Percentiles rank a stretch among this genome's conserved stretches.
phyloP scores from a whole-genome alignment of 306 rosid species.

The Quercus wislizeni region DNA sequence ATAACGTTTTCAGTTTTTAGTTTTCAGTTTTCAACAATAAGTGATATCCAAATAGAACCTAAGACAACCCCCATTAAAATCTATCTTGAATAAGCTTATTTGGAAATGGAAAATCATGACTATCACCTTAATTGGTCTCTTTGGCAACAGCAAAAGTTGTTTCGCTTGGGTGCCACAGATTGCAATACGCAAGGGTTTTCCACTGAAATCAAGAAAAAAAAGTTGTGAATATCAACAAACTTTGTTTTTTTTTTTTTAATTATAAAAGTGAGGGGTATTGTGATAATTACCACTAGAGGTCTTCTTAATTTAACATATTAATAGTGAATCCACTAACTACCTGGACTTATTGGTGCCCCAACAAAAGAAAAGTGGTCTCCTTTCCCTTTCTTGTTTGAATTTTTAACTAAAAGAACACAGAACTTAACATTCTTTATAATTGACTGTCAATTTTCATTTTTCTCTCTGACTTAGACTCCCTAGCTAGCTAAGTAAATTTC shows the following conservation, averaged over 20 bases:
- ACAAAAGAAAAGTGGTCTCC: slow-evolving; percentile 71
- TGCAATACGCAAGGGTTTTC: background rate
- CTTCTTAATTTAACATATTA: background rate
- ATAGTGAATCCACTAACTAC: no score
- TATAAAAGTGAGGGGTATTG: background rate
- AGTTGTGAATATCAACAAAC: background rate
- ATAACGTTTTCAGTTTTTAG: no score
- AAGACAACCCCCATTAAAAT: no score
- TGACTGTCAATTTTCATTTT: slow-evolving; percentile 40
- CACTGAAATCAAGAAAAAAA: background rate
- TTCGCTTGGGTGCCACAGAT: no score
- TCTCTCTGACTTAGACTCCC: slow-evolving; percentile 19
- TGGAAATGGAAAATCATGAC: no score
- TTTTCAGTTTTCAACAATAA: no score
- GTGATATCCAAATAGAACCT: no score
- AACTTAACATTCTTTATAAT: slow-evolving; percentile 16
- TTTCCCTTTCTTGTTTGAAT: slow-evolving; percentile 49
- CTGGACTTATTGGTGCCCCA: slow-evolving; percentile 46
- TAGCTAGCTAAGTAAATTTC: slow-evolving; percentile 18
- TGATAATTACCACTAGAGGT: background rate
- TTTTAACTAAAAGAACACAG: slow-evolving; percentile 24
- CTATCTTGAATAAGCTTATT: no score
- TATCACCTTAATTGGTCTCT: no score
- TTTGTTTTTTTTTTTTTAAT: background rate
- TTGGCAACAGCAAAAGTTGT: no score